Conservation (phyloP, 306 rosid species). For the Gillenia trifoliata region DNA sequence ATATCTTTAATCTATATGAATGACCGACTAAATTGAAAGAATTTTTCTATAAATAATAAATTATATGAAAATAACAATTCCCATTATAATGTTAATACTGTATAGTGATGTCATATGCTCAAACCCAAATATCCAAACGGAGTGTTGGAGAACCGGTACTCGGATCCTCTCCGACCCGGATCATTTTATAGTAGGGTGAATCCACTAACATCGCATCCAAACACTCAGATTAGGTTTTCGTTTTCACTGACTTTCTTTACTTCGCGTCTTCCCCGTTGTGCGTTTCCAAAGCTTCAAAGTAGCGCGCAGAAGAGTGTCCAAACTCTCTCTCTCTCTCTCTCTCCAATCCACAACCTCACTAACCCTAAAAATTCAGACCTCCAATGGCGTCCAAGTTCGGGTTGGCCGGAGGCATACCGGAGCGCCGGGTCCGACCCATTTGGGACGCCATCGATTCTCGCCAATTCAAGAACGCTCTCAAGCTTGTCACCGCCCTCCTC, state of each 20-base stretch:
- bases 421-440: conserved; percentile 88
- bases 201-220: not conserved
- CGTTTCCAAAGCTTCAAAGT: not conserved
- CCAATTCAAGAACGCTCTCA: conserved; percentile 85
- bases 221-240: not conserved
- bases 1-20: too few species aligned
- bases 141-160: not conserved
- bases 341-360: not conserved
- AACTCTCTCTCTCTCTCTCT: not conserved
- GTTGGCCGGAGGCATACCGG: conserved; percentile 87
- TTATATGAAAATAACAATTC: too few species aligned
- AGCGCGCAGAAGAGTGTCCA: not conserved
- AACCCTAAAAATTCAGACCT: not conserved
- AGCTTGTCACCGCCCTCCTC: conserved; percentile 61
- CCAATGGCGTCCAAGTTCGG: conserved; percentile 91
- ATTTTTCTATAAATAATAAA: too few species aligned
- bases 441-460: conserved; percentile 99
- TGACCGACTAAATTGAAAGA: too few species aligned
- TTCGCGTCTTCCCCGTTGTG: not conserved
- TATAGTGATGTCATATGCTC: too few species aligned
- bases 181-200: not conserved
- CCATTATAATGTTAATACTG: too few species aligned
- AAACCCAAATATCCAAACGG: too few species aligned
- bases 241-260: not conserved
- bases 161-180: not conserved